Base-by-base conservation (phyloP, 2,329 filamentous ascomycete genomes). In the Tolypocladium tundrense region DNA sequence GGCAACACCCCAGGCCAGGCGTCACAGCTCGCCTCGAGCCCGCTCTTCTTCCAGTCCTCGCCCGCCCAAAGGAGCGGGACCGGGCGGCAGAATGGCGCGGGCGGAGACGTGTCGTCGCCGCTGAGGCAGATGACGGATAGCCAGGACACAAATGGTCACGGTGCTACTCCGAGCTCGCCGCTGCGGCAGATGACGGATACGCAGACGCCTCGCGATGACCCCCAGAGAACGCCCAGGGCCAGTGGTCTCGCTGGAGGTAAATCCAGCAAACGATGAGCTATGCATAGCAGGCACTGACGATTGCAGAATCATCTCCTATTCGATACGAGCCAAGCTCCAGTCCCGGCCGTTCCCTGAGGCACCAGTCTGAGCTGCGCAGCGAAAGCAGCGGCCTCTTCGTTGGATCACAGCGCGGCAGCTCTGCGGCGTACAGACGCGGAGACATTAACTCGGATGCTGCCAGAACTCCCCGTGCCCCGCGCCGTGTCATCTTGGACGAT, bases 281-380 rank as follows among this genome's bases (percentile, higher is more conserved):
- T 10, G 4, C 7, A 6, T 57, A 24, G n/a, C 33, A 4, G 19
- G 51, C 42, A 55, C 58, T 67, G 42, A 68, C 41, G 35, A 14
- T 21, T 39, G 53, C 64, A 96, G 93, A 92, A 68, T 97, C 93
- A 0, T 97, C 93, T 1, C 93, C 93, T 1, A 90, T 97, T 64
- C 85, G 87, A 70, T 97, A 97, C 70, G 90, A 90, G 58, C 86
- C 91, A 41, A 96, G 91, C 72, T 96, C 93, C 42, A 96, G 90
- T 68, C 90, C 91, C 33, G 86, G 84, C n/a, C 84, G 84, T 68
- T 78, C 77, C 62, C 73, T 80, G 58, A 75, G 82, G 62, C 78
- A 82, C 54, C 85, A 87, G 63, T 87, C 88, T 56, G 86, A 93
- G 69, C 78, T 90, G 60, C 84, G 84, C 65, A 95, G 89, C 71